phyloP scores from a whole-genome alignment of 192 early-diverging fungal species.

The Backusella macrospora region DNA sequence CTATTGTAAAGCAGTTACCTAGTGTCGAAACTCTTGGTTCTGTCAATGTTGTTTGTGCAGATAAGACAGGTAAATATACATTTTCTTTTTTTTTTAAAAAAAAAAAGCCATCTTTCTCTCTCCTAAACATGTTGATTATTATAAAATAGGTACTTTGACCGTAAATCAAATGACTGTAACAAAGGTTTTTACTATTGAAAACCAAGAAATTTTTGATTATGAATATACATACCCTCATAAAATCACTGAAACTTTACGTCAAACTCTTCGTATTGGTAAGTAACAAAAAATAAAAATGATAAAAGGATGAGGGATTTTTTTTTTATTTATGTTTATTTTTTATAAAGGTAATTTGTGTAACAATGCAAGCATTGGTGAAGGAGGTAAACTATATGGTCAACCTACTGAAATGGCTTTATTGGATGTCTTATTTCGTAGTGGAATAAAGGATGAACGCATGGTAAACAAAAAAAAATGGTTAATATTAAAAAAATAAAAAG shows the following conservation, averaged over 20 bases:
- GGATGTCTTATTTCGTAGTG: constrained; percentile 60
- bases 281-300: not conserved
- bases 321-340: not conserved
- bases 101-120: not conserved
- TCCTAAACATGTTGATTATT: not conserved
- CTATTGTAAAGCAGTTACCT: constrained; percentile 94
- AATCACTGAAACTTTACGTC: constrained; percentile 43
- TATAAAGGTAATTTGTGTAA: constrained; percentile 84
- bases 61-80: constrained; percentile 92
- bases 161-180: constrained; percentile 95
- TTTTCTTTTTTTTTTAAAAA: too few species aligned
- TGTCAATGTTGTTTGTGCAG: constrained; percentile 94
- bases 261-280: constrained; percentile 58
- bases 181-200: constrained; percentile 70
- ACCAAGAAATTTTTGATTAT: constrained; percentile 52
- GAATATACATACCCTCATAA: constrained; percentile 45
- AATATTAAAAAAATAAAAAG: not conserved
- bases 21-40: constrained; percentile 93
- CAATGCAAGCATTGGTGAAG: constrained; percentile 78
- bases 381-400: constrained; percentile 82
- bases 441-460: constrained; percentile 74
- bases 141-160: constrained; percentile 76
- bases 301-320: not conserved
- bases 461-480: constrained; percentile 44
- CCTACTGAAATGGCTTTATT: constrained; percentile 94